A percentile compares a stretch with the other conserved stretches of the same genome.
Conservation (phyloP, 305 asterid species). For the Fraxinus latifolia region DNA sequence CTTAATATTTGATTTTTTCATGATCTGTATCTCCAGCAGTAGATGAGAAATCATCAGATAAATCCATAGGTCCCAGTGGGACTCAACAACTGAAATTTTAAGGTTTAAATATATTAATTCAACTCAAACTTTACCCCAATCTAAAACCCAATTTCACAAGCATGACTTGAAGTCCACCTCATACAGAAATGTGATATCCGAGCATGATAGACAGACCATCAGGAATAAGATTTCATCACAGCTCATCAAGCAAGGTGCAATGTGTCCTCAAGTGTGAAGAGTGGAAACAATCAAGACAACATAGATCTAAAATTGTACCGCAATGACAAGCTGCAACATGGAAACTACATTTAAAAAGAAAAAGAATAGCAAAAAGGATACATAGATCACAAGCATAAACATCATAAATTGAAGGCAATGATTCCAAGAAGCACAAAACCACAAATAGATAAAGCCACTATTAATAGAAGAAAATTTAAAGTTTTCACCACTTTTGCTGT, state of each 20-base stretch:
- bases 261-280: background rate
- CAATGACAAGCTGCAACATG: background rate
- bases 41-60: background rate
- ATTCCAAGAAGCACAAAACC: background rate
- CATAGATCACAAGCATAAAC: background rate
- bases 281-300: background rate
- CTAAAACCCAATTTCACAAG: background rate
- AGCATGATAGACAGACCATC: too few relatives aligned
- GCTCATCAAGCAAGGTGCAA: background rate
- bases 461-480: background rate
- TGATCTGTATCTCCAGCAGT: background rate
- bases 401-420: background rate
- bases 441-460: background rate
- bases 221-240: background rate
- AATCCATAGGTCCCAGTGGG: background rate
- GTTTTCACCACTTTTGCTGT: background rate
- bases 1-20: background rate
- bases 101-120: background rate
- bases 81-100: background rate
- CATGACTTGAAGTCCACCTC: too few relatives aligned
- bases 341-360: background rate
- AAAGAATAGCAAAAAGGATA: background rate
- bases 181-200: too few relatives aligned
- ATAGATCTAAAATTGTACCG: background rate
- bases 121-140: background rate